Conservation (phyloP, 257 asterid genomes). For the Solanum piurae region DNA sequence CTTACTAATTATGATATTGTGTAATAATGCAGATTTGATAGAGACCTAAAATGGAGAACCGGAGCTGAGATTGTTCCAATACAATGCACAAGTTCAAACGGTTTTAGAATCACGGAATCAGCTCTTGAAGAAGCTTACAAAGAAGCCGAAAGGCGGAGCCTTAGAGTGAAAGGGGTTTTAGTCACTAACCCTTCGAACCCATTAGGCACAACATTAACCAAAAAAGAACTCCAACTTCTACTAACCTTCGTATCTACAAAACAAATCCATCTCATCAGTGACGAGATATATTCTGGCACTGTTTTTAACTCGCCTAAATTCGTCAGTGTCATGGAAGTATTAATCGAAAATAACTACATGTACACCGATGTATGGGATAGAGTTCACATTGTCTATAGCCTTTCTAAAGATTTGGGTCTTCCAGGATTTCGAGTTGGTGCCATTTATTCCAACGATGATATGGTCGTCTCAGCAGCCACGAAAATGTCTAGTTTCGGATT, state of each 20-base stretch:
- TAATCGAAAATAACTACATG: neutral
- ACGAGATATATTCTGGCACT: slow-evolving; percentile 8
- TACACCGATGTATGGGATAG: neutral
- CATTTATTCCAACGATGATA: slow-evolving; percentile 5
- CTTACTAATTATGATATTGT: neutral
- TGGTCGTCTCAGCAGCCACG: slow-evolving; percentile 5
- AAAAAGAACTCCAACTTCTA: neutral
- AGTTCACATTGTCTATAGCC: slow-evolving; percentile 7
- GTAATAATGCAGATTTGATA: neutral
- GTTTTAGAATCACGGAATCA: neutral
- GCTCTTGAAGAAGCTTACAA: slow-evolving; percentile 5
- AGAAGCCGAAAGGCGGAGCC: neutral
- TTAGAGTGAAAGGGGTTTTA: slow-evolving; percentile 2
- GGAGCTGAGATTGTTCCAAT: slow-evolving; percentile 11
- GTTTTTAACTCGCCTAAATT: slow-evolving; percentile 5
- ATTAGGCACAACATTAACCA: slow-evolving; percentile 1
- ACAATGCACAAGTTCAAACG: slow-evolving; percentile 2
- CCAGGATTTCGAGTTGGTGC: slow-evolving; percentile 10
- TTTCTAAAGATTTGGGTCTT: slow-evolving; percentile 5
- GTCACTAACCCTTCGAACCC: slow-evolving; percentile 12
- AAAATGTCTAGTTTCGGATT: slow-evolving; percentile 11
- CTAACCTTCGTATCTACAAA: neutral
- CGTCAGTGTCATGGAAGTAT: neutral
- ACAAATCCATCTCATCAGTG: slow-evolving; percentile 4
- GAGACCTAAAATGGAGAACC: slow-evolving; percentile 10